A percentile compares a stretch with the other conserved stretches of the same genome.
phyloP scores from a whole-genome alignment of 75 land plant genomes.

The Larix kaempferi region DNA sequence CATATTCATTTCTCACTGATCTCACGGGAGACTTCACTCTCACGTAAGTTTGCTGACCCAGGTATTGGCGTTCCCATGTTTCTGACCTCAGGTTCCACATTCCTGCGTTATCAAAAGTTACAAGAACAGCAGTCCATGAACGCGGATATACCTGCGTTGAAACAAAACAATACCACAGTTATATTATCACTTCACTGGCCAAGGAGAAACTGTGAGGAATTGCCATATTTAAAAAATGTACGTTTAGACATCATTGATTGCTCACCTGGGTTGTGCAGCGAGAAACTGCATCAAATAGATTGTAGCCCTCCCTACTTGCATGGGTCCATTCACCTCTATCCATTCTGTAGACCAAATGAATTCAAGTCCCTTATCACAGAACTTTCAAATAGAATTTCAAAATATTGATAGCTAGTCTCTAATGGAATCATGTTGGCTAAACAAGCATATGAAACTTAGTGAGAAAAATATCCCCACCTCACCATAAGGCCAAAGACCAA shows the following conservation, averaged over 20 bases:
- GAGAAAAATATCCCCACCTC: too few relatives aligned
- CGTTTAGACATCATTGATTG: neutral
- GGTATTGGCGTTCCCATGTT: slow-evolving; percentile 43
- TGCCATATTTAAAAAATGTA: too few relatives aligned
- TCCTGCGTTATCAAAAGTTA: slow-evolving; percentile 64
- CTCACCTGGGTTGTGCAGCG: slow-evolving; percentile 65
- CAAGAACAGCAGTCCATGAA: slow-evolving; percentile 62
- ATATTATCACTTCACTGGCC: too few relatives aligned
- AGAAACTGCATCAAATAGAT: slow-evolving; percentile 58
- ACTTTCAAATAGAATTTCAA: too few relatives aligned
- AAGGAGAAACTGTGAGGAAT: too few relatives aligned
- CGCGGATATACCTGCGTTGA: slow-evolving; percentile 53
- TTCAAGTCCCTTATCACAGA: too few relatives aligned
- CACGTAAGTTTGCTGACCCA: slow-evolving; percentile 70
- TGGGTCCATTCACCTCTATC: slow-evolving; percentile 59
- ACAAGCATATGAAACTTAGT: too few relatives aligned
- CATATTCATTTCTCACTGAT: slow-evolving; percentile 43
- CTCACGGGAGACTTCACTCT: slow-evolving; percentile 38
- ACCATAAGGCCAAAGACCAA: too few relatives aligned
- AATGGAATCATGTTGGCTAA: too few relatives aligned
- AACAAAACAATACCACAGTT: too few relatives aligned
- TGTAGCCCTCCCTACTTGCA: slow-evolving; percentile 46
- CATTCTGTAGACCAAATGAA: slow-evolving; percentile 32
- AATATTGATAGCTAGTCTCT: too few relatives aligned
- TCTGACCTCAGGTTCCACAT: slow-evolving; percentile 65